These are phyloP conservation scores for Fusarium coicis DNA, from an alignment of 2,329 filamentous ascomycete genomes.

Conservation along the genomic window DNA sequence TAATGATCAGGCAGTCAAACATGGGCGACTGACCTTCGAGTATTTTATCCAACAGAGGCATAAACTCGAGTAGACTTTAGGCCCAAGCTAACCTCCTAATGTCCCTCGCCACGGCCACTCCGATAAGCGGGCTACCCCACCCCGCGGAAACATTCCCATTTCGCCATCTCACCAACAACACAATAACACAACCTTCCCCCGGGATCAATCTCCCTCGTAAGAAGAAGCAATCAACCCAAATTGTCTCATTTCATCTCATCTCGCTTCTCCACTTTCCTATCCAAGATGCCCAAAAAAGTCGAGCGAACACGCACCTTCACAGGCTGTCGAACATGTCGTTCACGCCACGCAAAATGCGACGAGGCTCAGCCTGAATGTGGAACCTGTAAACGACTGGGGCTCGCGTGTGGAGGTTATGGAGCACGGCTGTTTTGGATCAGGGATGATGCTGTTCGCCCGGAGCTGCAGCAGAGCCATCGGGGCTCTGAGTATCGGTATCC, in stretches of 20 bases:
- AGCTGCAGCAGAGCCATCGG: slow-evolving; percentile 40
- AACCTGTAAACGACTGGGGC: slow-evolving; percentile 49
- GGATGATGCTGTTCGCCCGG: slow-evolving; percentile 35
- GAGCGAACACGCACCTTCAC: slow-evolving; percentile 48
- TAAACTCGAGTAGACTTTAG: no score
- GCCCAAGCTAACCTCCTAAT: background rate
- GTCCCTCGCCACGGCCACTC: background rate
- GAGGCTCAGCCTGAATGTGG: slow-evolving; percentile 53
- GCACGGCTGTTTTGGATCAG: slow-evolving; percentile 48
- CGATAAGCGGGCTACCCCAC: background rate
- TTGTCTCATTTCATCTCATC: background rate
- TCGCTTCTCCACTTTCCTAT: slow-evolving; percentile 35
- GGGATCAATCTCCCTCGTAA: slow-evolving; percentile 8
- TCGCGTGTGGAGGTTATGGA: slow-evolving; percentile 54
- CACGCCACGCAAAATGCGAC: slow-evolving; percentile 58
- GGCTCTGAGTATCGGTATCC: slow-evolving; percentile 53
- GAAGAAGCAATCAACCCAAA: background rate
- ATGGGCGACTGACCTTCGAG: no score
- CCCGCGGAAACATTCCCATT: slow-evolving; percentile 39
- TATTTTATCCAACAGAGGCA: background rate
- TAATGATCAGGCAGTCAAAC: background rate
- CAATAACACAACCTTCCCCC: slow-evolving; percentile 18
- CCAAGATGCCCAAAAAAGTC: slow-evolving; percentile 36
- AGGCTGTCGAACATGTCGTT: slow-evolving; percentile 49
- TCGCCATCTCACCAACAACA: slow-evolving; percentile 1